Conservation (phyloP, 352 stramenopile species). For the Pythium aquatile region DNA sequence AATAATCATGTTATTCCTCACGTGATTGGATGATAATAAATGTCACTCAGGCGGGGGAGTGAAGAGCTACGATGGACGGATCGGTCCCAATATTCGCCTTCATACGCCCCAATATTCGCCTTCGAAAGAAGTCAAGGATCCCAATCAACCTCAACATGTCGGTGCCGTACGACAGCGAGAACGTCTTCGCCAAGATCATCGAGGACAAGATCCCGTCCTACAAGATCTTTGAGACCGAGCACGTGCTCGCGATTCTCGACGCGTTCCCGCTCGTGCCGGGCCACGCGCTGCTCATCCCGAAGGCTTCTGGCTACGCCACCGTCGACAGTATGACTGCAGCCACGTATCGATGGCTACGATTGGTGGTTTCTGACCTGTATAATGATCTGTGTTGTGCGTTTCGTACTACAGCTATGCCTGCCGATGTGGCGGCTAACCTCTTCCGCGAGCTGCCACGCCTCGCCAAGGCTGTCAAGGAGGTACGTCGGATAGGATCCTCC, state of each 20-base stretch:
- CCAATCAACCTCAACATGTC: conserved; percentile 7
- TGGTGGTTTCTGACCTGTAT: too few species aligned
- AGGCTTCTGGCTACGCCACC: conserved; percentile 59
- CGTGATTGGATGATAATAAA: conserved; percentile 10
- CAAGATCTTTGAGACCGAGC: conserved; percentile 88
- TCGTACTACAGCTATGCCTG: conserved; percentile 50
- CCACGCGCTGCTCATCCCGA: conserved; percentile 75
- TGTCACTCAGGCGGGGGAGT: conserved; percentile 9
- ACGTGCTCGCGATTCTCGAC: conserved; percentile 82
- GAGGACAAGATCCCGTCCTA: conserved; percentile 66
- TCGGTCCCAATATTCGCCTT: not conserved
- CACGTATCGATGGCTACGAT: not conserved
- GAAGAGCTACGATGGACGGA: conserved; percentile 5
- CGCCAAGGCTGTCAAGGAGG: conserved; percentile 68
- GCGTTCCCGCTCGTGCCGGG: conserved; percentile 66
- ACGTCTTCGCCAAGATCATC: conserved; percentile 85
- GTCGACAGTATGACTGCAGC: conserved; percentile 38
- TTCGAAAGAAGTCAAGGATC: not conserved
- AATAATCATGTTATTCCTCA: not conserved
- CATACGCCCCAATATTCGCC: not conserved
- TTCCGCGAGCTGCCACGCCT: conserved; percentile 77
- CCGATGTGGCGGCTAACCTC: conserved; percentile 61
- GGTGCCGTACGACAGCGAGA: conserved; percentile 67
- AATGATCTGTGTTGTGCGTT: not conserved
- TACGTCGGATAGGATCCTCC: conserved; percentile 1